Evolutionary conservation across 345 rosid species (phyloP).

Genomic region (Salix exigua): DNA sequence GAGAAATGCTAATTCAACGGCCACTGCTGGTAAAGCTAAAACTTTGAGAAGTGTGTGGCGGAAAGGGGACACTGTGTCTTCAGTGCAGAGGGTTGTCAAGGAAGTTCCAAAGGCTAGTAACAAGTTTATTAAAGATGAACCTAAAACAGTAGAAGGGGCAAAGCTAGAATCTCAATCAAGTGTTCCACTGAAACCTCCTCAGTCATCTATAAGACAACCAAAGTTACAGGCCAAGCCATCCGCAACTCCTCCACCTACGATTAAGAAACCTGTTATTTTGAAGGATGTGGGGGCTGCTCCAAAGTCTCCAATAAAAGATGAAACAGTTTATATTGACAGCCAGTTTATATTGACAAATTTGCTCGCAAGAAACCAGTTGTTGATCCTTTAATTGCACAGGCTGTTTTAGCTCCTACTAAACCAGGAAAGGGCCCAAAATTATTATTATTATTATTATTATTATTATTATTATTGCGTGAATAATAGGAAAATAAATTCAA

Average conservation of each 20-base stretch:
- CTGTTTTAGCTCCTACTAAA: conserved; percentile 73
- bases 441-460: no score
- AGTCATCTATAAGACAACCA: conserved; percentile 65
- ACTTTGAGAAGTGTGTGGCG: no score
- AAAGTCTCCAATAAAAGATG: conserved; percentile 36
- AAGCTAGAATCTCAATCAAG: conserved; percentile 35
- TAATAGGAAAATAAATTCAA: no score
- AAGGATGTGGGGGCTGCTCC: conserved; percentile 78
- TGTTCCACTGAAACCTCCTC: conserved; percentile 39
- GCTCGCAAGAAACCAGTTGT: conserved; percentile 64
- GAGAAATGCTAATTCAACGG: no score
- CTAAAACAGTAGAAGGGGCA: no score
- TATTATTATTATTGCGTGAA: no score
- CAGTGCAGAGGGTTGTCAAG: no score
- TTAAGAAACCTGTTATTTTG: conserved; percentile 59
- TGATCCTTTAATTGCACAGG: conserved; percentile 68
- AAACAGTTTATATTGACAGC: conserved; percentile 61
- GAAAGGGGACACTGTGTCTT: no score
- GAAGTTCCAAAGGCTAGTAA: no score
- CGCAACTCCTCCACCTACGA: conserved; percentile 48
- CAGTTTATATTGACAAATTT: conserved; percentile 89
- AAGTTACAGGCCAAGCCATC: conserved; percentile 68
- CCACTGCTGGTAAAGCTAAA: no score
- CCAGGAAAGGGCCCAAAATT: conserved; percentile 75
- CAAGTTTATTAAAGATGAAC: no score